Conservation (phyloP, 495 filamentous ascomycete species). For the Xylaria longipes region DNA sequence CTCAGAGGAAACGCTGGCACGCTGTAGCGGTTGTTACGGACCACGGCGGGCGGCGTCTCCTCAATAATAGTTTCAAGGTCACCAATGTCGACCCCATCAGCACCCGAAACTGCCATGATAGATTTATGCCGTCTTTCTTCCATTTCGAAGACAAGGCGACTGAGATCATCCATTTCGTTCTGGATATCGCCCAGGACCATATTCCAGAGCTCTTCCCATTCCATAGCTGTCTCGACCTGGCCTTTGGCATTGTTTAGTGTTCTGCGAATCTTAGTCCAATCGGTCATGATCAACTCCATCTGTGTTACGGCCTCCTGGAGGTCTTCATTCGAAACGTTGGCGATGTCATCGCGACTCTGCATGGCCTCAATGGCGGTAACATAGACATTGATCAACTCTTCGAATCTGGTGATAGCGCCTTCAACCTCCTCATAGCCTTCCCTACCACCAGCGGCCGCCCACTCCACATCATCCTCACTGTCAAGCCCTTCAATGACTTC, state of each 20-base stretch:
- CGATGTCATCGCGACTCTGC: slow-evolving; percentile 80
- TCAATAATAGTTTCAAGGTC: slow-evolving; percentile 95
- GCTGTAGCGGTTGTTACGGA: slow-evolving; percentile 69
- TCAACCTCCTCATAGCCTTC: slow-evolving; percentile 91
- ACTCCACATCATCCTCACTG: slow-evolving; percentile 95
- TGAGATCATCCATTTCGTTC: slow-evolving; percentile 83
- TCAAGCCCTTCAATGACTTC: slow-evolving; percentile 86
- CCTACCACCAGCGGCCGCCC: slow-evolving; percentile 90
- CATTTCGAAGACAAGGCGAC: slow-evolving; percentile 90
- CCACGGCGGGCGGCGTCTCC: slow-evolving; percentile 70
- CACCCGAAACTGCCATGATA: slow-evolving; percentile 63
- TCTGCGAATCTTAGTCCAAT: slow-evolving; percentile 80
- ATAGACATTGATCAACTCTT: slow-evolving; percentile 86
- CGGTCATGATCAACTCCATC: slow-evolving; percentile 84
- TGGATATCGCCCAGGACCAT: slow-evolving; percentile 92
- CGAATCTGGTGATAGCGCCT: slow-evolving; percentile 82
- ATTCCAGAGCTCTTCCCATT: slow-evolving; percentile 98
- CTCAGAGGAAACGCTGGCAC: slow-evolving; percentile 63
- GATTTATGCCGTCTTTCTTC: slow-evolving; percentile 87
- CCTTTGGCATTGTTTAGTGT: slow-evolving; percentile 79
- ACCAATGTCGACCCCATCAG: slow-evolving; percentile 76
- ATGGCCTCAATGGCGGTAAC: slow-evolving; percentile 88
- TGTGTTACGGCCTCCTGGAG: slow-evolving; percentile 75
- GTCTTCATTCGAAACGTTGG: slow-evolving; percentile 67
- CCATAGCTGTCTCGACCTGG: slow-evolving; percentile 95